Evolutionary conservation across 2,329 filamentous ascomycete species (phyloP).

Genomic region (Cadophora luteo-olivacea): DNA sequence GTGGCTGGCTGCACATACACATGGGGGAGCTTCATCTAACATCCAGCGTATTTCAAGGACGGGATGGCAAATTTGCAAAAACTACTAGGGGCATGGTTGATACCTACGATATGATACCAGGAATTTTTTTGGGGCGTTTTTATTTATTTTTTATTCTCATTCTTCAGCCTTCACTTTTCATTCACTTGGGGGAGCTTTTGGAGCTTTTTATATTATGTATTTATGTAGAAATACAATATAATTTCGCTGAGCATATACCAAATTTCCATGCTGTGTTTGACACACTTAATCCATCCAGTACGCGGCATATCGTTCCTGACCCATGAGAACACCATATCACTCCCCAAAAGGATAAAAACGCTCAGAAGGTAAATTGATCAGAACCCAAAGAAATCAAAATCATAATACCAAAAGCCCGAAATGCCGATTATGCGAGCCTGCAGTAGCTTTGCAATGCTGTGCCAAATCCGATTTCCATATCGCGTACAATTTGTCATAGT

Average conservation of each 20-base stretch:
- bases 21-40: not conserved
- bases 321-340: too few relatives aligned
- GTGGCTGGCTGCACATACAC: not conserved
- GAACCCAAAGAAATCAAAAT: too few relatives aligned
- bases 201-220: not conserved
- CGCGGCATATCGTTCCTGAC: too few relatives aligned
- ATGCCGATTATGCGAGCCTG: too few relatives aligned
- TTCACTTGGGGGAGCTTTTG: not conserved
- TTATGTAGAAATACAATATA: constrained; percentile 1
- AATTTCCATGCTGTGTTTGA: not conserved
- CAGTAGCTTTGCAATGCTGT: not conserved
- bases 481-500: not conserved
- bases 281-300: not conserved
- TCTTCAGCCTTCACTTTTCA: not conserved
- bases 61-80: constrained; percentile 12
- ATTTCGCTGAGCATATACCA: not conserved
- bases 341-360: too few relatives aligned
- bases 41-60: not conserved
- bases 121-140: constrained; percentile 15
- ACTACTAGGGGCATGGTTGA: not conserved
- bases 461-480: not conserved
- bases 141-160: not conserved
- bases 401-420: too few relatives aligned
- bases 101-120: constrained; percentile 23
- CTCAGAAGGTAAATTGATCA: too few relatives aligned